Conservation (phyloP, 2,329 filamentous ascomycete species). For the Diaporthe sp. region DNA sequence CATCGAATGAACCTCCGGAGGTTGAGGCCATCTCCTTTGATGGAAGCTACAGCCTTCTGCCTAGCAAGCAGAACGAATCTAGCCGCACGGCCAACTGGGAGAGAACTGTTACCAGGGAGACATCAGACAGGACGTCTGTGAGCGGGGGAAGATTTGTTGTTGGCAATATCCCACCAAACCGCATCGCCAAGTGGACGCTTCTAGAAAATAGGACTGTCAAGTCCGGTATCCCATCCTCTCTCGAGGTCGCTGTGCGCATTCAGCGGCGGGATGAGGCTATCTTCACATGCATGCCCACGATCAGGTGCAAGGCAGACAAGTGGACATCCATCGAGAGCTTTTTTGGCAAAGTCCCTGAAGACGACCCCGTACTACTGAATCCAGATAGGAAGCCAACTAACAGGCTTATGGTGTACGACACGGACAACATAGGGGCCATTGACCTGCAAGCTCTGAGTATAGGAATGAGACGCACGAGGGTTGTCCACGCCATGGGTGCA, state of each 20-base stretch:
- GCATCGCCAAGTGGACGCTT: conserved; percentile 47
- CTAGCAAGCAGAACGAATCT: conserved; percentile 14
- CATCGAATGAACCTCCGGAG: conserved; percentile 11
- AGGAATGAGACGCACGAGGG: too few species aligned
- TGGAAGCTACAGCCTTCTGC: conserved; percentile 16
- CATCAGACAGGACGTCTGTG: conserved; percentile 42
- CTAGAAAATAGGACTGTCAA: conserved; percentile 46
- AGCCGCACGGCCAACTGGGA: conserved; percentile 22
- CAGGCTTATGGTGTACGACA: conserved; percentile 39
- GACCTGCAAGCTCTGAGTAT: conserved; percentile 30
- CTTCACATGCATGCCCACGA: conserved; percentile 49
- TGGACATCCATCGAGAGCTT: conserved; percentile 40
- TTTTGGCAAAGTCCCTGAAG: conserved; percentile 44
- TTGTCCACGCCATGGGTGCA: too few species aligned
- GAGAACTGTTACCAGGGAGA: conserved; percentile 42
- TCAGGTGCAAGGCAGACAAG: conserved; percentile 48
- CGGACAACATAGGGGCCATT: conserved; percentile 40
- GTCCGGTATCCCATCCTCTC: conserved; percentile 44
- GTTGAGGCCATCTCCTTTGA: conserved; percentile 24
- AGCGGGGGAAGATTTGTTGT: conserved; percentile 45
- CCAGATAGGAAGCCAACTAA: conserved; percentile 39
- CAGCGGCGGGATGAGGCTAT: conserved; percentile 46
- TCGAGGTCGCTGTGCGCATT: conserved; percentile 46
- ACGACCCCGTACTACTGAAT: conserved; percentile 44
- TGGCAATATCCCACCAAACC: conserved; percentile 41